phyloP scores from a whole-genome alignment of 2,329 filamentous ascomycete species.

The Curvularia spicifera region DNA sequence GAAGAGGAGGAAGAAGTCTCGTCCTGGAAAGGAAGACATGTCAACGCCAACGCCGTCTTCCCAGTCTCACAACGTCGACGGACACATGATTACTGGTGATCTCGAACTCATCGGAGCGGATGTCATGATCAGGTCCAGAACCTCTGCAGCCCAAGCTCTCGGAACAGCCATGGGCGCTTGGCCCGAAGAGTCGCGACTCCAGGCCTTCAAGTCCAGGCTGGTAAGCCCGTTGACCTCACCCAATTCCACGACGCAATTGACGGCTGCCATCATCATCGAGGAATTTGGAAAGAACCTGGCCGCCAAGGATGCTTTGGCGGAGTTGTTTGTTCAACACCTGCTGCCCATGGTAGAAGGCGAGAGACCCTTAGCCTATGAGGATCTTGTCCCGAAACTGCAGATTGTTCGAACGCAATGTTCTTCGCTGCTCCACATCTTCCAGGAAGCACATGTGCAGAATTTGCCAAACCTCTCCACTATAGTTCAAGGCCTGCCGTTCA shows the following conservation, averaged over 20 bases:
- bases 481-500: constrained; percentile 90
- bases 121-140: constrained; percentile 83
- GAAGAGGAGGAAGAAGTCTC: constrained; percentile 83
- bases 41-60: constrained; percentile 64
- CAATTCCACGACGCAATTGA: constrained; percentile 85
- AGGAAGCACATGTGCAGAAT: constrained; percentile 66
- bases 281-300: constrained; percentile 73
- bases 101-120: constrained; percentile 93
- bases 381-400: constrained; percentile 88
- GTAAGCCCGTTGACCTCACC: constrained; percentile 72
- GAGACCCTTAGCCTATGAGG: constrained; percentile 81
- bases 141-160: constrained; percentile 85
- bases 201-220: constrained; percentile 69
- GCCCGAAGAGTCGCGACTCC: constrained; percentile 64
- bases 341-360: constrained; percentile 81
- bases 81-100: constrained; percentile 96
- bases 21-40: constrained; percentile 69
- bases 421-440: constrained; percentile 87
- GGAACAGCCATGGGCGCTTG: constrained; percentile 82
- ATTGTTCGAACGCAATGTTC: constrained; percentile 90
- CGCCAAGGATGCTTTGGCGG: constrained; percentile 57
- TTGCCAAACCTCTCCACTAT: constrained; percentile 85
- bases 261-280: constrained; percentile 82
- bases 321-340: constrained; percentile 69
- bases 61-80: constrained; percentile 83